Base-by-base conservation (phyloP, 2,329 filamentous ascomycete genomes). In the Nemania sp. region DNA sequence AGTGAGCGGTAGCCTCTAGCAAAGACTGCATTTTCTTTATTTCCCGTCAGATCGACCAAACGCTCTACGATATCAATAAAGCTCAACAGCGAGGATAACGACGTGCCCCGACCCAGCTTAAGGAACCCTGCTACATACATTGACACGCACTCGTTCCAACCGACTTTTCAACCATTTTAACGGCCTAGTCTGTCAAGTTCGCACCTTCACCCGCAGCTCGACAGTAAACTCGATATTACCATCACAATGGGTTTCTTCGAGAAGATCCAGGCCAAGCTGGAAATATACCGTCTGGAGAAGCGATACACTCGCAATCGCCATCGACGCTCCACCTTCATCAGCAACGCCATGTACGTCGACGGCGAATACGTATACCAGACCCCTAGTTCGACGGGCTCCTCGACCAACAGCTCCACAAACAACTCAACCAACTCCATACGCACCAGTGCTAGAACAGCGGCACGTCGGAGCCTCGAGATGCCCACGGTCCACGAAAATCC, bases 221-320 rank as follows among this genome's bases (percentile, higher is more conserved):
- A 46, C 2, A 29, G 40, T 46, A 12, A 18, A 18, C 20, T n/a
- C 35, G 11, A 51, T 7, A 62, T 51, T 15, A 45, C 51, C 47
- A 43, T 47, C 68, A 71, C 35, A 34, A 74, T 73, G 71, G 80
- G 79, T 69, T 72, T 88, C 71, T 72, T 88, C 69, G 81, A 85
- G 62, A 81, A 83, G 74, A 83, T 88, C 74, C 82, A 87, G 69
- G 82, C 85, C 62, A 86, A 90, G 81, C 81, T 96, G 71, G 92
- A 98, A 82, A 87, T 98, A 72, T 95, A 96, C 83, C 91, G 92
- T 51, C 88, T 98, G 68, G 94, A 98, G 80, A 90, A 97, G 80
- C 90, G 92, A 71, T 98, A 98, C 82, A 96, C 93, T 53, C 90
- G 90, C 72, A 90, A 92, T 74, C 92, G 94, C 71, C 79, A 87